Base-by-base conservation (phyloP, 176 grass and related monocot genomes). In the barley (Hordeum vulgare) region DNA sequence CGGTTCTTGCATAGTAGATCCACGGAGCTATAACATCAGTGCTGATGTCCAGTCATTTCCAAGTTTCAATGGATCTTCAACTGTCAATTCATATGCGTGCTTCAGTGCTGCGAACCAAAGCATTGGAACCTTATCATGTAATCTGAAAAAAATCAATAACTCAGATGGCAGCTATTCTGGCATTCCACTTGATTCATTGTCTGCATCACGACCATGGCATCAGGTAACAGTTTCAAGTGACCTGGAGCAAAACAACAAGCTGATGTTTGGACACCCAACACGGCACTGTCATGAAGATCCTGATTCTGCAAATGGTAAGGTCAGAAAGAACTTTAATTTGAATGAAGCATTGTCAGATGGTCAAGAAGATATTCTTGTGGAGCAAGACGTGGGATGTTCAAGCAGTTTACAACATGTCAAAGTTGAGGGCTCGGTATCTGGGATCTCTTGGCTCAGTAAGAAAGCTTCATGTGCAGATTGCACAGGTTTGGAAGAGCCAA, bases 271-370 rank as follows among this genome's bases (percentile, higher is more conserved):
- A 23, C 62, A 80, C 12, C 31, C 64, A 35, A 5, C 78, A n/a
- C 28, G 11, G 5, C 61, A 53, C 11, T 24, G 41, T 14, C 29
- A 14, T 35, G 18, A 15, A 23, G 29, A 51, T 66, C 40, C 42
- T 66, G 20, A 80, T 28, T 80, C 15, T 80, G 44, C 42, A 35
- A 67, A 53, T 67, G 20, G 28, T 2, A 66, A 80, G 42, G 45
- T 8, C 45, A 66, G 13, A n/a, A 80, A 80, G 29, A 80, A 53
- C 78, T 80, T 80, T 29, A 80, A 80, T 80, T 80, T 80, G 78
- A 80, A 80, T 80, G 61, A 80, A 66, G 45, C 78, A 18, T 44
- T 49, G 29, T 53, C 64, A 15, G 44, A 80, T 67, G 78, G 78
- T 35, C 78, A 65, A 4, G 62, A 80, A 36, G 78, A 80, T 53